Evolutionary conservation across 352 stramenopile genomes (phyloP).

Genomic region (Phytophthora kernoviae): DNA sequence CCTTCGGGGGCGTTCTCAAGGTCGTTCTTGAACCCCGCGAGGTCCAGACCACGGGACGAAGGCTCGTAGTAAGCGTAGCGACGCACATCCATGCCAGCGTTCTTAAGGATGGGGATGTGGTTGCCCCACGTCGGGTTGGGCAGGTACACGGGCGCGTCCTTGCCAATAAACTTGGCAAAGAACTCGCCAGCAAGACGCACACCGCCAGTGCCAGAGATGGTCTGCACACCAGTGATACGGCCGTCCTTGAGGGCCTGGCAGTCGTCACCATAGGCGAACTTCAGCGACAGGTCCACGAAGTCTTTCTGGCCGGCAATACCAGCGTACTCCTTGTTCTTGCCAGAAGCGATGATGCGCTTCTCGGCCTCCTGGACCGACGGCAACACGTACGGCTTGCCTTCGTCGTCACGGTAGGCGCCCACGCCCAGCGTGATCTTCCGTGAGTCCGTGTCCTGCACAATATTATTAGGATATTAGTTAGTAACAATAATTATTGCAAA

Average conservation of each 20-base stretch:
- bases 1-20: slow-evolving; percentile 93
- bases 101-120: slow-evolving; percentile 96
- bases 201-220: slow-evolving; percentile 98
- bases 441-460: slow-evolving; percentile 89
- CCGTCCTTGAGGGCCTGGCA: slow-evolving; percentile 89
- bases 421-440: slow-evolving; percentile 98
- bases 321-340: slow-evolving; percentile 98
- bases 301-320: slow-evolving; percentile 96
- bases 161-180: slow-evolving; percentile 90
- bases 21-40: slow-evolving; percentile 95
- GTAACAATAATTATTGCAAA: no score
- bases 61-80: slow-evolving; percentile 89
- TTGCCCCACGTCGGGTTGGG: slow-evolving; percentile 99
- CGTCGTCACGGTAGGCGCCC: slow-evolving; percentile 97
- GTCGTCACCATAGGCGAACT: slow-evolving; percentile 98
- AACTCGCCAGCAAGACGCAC: slow-evolving; percentile 97
- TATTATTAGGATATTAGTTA: neutral
- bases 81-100: slow-evolving; percentile 81
- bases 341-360: slow-evolving; percentile 91
- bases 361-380: slow-evolving; percentile 97
- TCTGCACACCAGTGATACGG: slow-evolving; percentile 95
- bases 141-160: slow-evolving; percentile 94
- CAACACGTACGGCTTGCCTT: slow-evolving; percentile 95
- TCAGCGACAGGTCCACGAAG: slow-evolving; percentile 95
- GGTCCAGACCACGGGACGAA: slow-evolving; percentile 89